Percentiles rank a stretch among this genome's conserved stretches.
Evolutionary conservation across 2,329 filamentous ascomycete genomes (phyloP).

Genomic region (Phoma sp.): DNA sequence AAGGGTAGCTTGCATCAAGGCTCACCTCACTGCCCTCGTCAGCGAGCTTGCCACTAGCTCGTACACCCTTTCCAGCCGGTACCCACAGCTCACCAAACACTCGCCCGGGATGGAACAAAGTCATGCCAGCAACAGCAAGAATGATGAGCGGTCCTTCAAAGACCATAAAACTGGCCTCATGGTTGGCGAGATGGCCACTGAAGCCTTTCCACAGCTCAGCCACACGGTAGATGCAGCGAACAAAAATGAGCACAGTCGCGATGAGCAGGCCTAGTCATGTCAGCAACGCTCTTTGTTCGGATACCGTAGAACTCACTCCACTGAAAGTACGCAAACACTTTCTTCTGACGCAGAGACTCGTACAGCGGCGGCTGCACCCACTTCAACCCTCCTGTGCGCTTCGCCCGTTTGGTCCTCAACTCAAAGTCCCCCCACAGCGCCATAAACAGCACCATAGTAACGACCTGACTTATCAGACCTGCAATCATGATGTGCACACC

Average conservation of each 20-base stretch:
- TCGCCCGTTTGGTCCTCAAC: constrained; percentile 27
- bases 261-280: constrained; percentile 40
- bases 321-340: constrained; percentile 30
- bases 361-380: constrained; percentile 34
- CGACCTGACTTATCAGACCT: constrained; percentile 63
- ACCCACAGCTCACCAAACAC: constrained; percentile 37
- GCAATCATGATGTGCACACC: constrained; percentile 64
- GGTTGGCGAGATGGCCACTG: constrained; percentile 52
- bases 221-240: constrained; percentile 57
- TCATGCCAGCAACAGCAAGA: constrained; percentile 54
- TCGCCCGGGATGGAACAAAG: constrained; percentile 53
- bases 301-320: constrained; percentile 25
- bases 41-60: constrained; percentile 17
- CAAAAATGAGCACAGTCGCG: constrained; percentile 55
- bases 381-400: constrained; percentile 22
- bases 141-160: constrained; percentile 61
- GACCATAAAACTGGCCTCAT: constrained; percentile 58
- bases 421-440: constrained; percentile 48
- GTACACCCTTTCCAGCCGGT: constrained; percentile 34
- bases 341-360: constrained; percentile 21
- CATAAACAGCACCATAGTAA: constrained; percentile 59
- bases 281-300: neutral
- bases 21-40: constrained; percentile 17
- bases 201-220: constrained; percentile 57
- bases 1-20: constrained; percentile 21